Evolutionary conservation across 2,329 filamentous ascomycete species (phyloP).

Genomic region (Didymella segeticola): DNA sequence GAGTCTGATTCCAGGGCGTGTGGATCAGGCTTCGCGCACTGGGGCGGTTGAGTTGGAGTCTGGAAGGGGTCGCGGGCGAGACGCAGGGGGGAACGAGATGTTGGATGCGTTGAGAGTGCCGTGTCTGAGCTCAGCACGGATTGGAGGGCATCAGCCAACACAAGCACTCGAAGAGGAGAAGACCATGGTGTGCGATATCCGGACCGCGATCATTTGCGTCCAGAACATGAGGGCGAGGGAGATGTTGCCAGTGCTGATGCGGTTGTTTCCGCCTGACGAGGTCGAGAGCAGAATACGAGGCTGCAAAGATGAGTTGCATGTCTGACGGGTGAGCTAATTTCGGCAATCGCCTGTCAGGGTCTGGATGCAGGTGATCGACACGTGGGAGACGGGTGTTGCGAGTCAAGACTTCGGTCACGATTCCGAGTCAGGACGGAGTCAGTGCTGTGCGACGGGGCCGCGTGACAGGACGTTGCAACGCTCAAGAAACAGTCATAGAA

Average conservation of each 20-base stretch:
- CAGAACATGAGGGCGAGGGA: conserved; percentile 12
- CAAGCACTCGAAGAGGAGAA: neutral
- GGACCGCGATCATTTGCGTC: conserved; percentile 17
- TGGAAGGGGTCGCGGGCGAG: neutral
- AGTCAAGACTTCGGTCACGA: neutral
- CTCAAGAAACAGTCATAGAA: neutral
- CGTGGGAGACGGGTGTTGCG: neutral
- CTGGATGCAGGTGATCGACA: neutral
- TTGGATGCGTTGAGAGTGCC: conserved; percentile 18
- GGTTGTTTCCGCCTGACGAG: conserved; percentile 11
- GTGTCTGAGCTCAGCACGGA: neutral
- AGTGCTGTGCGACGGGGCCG: too few relatives aligned
- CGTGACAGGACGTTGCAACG: too few relatives aligned
- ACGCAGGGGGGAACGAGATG: conserved; percentile 11
- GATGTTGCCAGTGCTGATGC: conserved; percentile 20
- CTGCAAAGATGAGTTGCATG: too few relatives aligned
- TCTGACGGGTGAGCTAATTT: neutral
- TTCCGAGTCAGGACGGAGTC: neutral
- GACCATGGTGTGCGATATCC: conserved; percentile 15
- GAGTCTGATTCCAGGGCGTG: conserved; percentile 21
- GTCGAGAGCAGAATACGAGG: neutral
- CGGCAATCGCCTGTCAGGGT: neutral
- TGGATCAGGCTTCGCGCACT: conserved; percentile 1
- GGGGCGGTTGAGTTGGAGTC: neutral
- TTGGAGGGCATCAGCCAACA: neutral